phyloP scores from a whole-genome alignment of 2,329 filamentous ascomycete genomes.

The Monilinia polystroma region DNA sequence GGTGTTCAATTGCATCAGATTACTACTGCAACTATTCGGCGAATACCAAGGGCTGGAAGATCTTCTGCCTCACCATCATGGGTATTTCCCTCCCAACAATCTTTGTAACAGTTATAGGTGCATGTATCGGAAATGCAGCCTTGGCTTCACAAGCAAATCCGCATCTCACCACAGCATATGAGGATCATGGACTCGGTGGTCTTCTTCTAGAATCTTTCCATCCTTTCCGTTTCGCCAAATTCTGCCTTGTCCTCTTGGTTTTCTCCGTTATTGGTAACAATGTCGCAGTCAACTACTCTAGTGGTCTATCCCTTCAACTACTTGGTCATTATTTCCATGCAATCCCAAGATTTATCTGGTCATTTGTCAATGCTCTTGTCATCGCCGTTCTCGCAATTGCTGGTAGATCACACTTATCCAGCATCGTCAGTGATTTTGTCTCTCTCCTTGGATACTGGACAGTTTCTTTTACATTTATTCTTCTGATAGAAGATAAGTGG shows the following conservation, averaged over 20 bases:
- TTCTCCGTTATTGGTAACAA: constrained; percentile 40
- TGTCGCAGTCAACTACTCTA: constrained; percentile 39
- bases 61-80: constrained; percentile 35
- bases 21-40: constrained; percentile 41
- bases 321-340: constrained; percentile 39
- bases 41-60: constrained; percentile 39
- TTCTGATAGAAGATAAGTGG: constrained; percentile 36
- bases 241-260: constrained; percentile 43
- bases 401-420: constrained; percentile 34
- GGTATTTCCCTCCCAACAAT: constrained; percentile 37
- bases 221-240: constrained; percentile 49
- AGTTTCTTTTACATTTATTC: constrained; percentile 37
- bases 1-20: constrained; percentile 39
- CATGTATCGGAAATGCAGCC: constrained; percentile 44
- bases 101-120: constrained; percentile 48
- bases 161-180: constrained; percentile 44
- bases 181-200: constrained; percentile 48
- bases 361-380: constrained; percentile 36
- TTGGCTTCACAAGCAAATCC: constrained; percentile 41
- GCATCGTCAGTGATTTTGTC: constrained; percentile 38
- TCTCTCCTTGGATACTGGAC: constrained; percentile 39
- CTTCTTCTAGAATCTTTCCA: constrained; percentile 48
- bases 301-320: constrained; percentile 37
- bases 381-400: constrained; percentile 37
- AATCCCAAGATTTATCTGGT: constrained; percentile 41